Base-by-base conservation (phyloP, 768 basidiomycete species). In the Rhodotorula graminis region DNA sequence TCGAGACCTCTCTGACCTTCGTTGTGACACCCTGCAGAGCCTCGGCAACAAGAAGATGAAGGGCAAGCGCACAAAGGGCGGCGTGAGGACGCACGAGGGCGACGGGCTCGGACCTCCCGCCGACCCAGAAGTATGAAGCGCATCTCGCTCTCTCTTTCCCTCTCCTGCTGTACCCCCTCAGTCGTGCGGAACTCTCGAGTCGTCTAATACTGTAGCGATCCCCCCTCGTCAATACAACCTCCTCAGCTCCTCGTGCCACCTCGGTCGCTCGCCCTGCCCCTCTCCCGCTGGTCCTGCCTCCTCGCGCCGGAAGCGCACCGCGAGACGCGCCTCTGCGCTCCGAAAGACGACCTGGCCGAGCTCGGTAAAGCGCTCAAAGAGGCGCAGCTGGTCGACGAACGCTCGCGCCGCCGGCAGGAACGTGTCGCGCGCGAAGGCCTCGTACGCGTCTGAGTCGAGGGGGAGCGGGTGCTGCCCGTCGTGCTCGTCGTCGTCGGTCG, bases 31-130 rank as follows among this genome's bases (percentile, higher is more conserved):
- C 8, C 15, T 10, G 19, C 61, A 73, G 78, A 65, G 68, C 44
- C 62, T 72, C 6, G 58, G 64, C 40, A 78, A 73, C 57, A 77
- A 70, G 58, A 78, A 75, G 64, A 68, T 65, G 46, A 74, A 75
- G 53, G 74, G 66, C 61, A 73, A 67, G 66, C 58, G 27, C 5
- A 40, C 62, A 8, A 68, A 72, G n/a, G 72, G 66, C 23, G 10
- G 29, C 18, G 44, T 57, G 71, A 80, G 76, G 58, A 82, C 82
- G 73, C 76, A 64, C 65, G 74, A 75, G 47, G 70, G 67, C 6
- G 74, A 75, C 59, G 70, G 70, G 0, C 29, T 75, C 8, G 70
- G 65, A 19, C 65, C 63, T 21, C 7, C 66, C 2, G 67, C 66
- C 29, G 67, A 44, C 6, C 12, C 40, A 27, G 69, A 56, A 64